These are phyloP conservation scores for Vaccinium darrowii DNA, from an alignment of 148 eudicot species.

Conservation along the genomic window DNA sequence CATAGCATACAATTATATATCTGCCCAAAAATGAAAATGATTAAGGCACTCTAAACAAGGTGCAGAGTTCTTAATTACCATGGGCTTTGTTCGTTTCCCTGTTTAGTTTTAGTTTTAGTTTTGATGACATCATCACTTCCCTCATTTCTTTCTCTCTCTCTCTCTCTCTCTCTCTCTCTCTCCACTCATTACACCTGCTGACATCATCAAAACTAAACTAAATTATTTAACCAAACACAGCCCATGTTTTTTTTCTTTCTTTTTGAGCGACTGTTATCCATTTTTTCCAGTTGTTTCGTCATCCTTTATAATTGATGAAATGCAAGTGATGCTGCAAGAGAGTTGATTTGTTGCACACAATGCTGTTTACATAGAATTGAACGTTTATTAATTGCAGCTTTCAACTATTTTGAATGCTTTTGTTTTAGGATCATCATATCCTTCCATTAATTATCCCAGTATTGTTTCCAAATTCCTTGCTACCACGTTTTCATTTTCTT, in stretches of 20 bases:
- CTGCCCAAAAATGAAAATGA: neutral
- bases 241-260: neutral
- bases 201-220: no score
- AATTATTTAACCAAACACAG: no score
- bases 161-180: no score
- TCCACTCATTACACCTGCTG: no score
- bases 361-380: neutral
- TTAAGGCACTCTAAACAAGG: neutral
- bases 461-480: no score
- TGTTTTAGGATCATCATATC: slow-evolving; percentile 63
- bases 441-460: slow-evolving; percentile 36
- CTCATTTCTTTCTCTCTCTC: no score
- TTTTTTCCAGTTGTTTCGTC: neutral
- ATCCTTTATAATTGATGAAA: neutral
- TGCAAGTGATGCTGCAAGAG: neutral
- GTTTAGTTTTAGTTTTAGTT: no score
- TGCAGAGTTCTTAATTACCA: neutral
- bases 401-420: neutral
- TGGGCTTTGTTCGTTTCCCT: no score
- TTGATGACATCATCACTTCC: no score
- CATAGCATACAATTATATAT: neutral
- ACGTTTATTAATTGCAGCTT: neutral
- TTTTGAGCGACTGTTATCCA: neutral
- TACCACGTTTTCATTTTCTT: no score
- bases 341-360: neutral